A percentile compares a stretch with the other conserved stretches of the same genome.
These are phyloP conservation scores for Capronia epimyces DNA, from an alignment of 2,329 filamentous ascomycete genomes.

Conservation along the genomic window DNA sequence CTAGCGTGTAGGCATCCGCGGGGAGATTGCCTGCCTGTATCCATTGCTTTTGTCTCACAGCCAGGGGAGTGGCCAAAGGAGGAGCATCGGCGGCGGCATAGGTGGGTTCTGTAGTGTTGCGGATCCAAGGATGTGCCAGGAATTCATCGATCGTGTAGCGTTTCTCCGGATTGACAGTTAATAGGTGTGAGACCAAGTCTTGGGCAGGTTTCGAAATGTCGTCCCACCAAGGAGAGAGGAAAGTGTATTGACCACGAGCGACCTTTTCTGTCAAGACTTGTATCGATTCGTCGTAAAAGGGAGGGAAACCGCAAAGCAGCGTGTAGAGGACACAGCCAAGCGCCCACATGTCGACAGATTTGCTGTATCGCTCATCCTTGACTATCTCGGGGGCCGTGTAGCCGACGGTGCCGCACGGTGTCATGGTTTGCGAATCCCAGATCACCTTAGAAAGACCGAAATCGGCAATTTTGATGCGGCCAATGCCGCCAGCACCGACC, in stretches of 20 bases:
- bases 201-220: conserved; percentile 94
- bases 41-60: conserved; percentile 53
- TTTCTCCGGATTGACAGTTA: conserved; percentile 92
- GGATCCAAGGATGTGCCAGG: conserved; percentile 90
- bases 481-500: conserved; percentile 81
- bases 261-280: conserved; percentile 97
- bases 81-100: conserved; percentile 63
- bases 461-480: conserved; percentile 93
- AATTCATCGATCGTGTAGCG: conserved; percentile 92
- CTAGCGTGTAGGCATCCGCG: conserved; percentile 39
- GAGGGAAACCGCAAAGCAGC: conserved; percentile 91
- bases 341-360: conserved; percentile 99
- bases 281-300: conserved; percentile 95
- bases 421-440: conserved; percentile 98
- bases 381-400: conserved; percentile 99
- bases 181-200: conserved; percentile 84
- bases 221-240: conserved; percentile 98
- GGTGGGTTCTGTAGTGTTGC: conserved; percentile 62
- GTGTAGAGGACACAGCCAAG: conserved; percentile 96
- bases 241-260: conserved; percentile 91
- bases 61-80: conserved; percentile 62
- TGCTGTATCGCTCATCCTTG: conserved; percentile 97
- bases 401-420: conserved; percentile 95
- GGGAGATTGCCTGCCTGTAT: conserved; percentile 52
- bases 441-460: conserved; percentile 97